Evolutionary conservation across 2,329 filamentous ascomycete species (phyloP), one percentile per base, ranked within the genome.

Genomic region (Chrysoporthe deuterocubensis): DNA sequence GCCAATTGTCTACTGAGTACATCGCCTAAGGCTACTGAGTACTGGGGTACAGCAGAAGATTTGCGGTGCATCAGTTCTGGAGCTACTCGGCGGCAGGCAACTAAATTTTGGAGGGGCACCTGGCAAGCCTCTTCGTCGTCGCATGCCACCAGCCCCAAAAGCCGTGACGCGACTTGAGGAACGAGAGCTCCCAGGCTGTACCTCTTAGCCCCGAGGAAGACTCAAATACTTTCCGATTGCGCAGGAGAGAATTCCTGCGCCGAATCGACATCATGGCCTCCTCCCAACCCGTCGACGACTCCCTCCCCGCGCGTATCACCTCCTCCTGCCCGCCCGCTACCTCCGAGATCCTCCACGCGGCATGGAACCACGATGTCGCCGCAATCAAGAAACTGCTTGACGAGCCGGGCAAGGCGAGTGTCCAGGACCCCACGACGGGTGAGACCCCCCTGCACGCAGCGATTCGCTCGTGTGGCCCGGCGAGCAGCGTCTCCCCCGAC

Each of bases 371-470:
- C 74, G 84, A 97, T 77, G 79, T 90, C 69, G 78, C 85, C 46
- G 84, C 85, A 62, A 85, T 97, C 54, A 90, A 90, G 76, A 85
- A 86, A 66, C 86, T 97, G 8, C 86, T 96, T 70, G 84, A 86
- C 74, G 84, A 80, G 3, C 88, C 85, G 61, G 90, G 82, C 66
- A 82, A 81, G 81, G 81, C 92, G 82, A 94, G 91, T 77, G 89
- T 91, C 4, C 93, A 95, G 78, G 95, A 98, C 75, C 87, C 91
- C 6, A 89, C 90, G 69, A 97, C 94, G 0, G 92, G 93, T 69
- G 93, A 91, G 78, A 94, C 94, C 9, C 94, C 95, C 11, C 85
- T 98, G 16, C 96, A 98, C 80, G 92, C 94, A 32, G 93, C 94
- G 50, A 92, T 98, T 76, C 91, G 93, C n/a, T 86, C 90, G 3